Conservation (phyloP, 2,329 filamentous ascomycete species). For the Apiospora pterosperma region DNA sequence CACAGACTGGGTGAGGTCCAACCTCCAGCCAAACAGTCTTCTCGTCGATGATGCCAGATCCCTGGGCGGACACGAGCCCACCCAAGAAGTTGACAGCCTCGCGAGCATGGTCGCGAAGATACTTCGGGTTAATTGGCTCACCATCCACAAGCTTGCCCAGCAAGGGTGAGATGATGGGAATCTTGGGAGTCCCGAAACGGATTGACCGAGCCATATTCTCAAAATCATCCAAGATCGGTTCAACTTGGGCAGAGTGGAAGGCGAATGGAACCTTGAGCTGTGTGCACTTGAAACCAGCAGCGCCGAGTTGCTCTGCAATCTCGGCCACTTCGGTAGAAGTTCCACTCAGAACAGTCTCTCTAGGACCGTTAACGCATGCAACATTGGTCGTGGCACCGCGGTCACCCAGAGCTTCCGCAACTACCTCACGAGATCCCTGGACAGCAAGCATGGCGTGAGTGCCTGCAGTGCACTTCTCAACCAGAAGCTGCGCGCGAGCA, state of each 20-base stretch:
- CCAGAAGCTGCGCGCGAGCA: slow-evolving; percentile 60
- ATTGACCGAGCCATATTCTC: slow-evolving; percentile 50
- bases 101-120: slow-evolving; percentile 62
- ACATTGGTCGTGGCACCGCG: slow-evolving; percentile 39
- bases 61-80: slow-evolving; percentile 56
- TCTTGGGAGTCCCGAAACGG: slow-evolving; percentile 49
- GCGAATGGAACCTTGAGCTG: slow-evolving; percentile 64
- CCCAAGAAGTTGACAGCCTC: slow-evolving; percentile 67
- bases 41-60: slow-evolving; percentile 57
- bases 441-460: slow-evolving; percentile 60
- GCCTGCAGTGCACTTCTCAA: slow-evolving; percentile 60
- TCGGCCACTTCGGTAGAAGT: slow-evolving; percentile 36
- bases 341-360: slow-evolving; percentile 71
- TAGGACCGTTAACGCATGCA: slow-evolving; percentile 73
- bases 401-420: slow-evolving; percentile 49
- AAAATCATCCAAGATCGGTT: slow-evolving; percentile 59
- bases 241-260: slow-evolving; percentile 64
- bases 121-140: slow-evolving; percentile 55
- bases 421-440: slow-evolving; percentile 46
- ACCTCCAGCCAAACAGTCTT: slow-evolving; percentile 71
- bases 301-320: slow-evolving; percentile 37
- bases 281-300: slow-evolving; percentile 55
- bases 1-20: slow-evolving; percentile 70
- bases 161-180: slow-evolving; percentile 67
- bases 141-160: slow-evolving; percentile 57